Percentiles rank a stretch among this genome's conserved stretches.
phyloP scores from a whole-genome alignment of 768 basidiomycete species.

The Russula ochroleuca region DNA sequence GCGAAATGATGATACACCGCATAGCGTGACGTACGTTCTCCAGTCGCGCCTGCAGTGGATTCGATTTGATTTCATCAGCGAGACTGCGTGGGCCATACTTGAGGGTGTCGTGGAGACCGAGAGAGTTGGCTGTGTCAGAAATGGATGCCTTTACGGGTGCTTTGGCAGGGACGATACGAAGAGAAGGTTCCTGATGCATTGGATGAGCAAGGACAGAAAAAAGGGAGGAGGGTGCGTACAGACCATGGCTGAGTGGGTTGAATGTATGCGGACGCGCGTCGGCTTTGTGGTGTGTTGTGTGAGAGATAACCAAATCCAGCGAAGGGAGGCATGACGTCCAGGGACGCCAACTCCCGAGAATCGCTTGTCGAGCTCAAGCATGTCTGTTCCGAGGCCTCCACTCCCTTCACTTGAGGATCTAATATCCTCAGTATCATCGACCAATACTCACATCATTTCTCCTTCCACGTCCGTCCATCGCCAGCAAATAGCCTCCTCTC shows the following conservation, averaged over 20 bases:
- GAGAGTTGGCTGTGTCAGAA: slow-evolving; percentile 60
- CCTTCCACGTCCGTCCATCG: slow-evolving; percentile 44
- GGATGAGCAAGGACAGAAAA: not conserved
- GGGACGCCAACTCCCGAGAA: slow-evolving; percentile 38
- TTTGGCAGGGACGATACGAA: slow-evolving; percentile 58
- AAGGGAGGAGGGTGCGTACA: not conserved
- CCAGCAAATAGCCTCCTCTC: slow-evolving; percentile 39
- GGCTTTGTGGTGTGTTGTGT: not conserved
- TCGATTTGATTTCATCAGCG: slow-evolving; percentile 65
- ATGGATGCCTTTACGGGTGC: slow-evolving; percentile 58
- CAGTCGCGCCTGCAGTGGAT: slow-evolving; percentile 63
- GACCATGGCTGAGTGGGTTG: slow-evolving; percentile 17
- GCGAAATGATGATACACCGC: slow-evolving; percentile 2
- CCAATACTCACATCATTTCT: slow-evolving; percentile 43
- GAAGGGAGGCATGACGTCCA: not conserved
- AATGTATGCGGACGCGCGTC: slow-evolving; percentile 12
- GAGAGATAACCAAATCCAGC: not conserved
- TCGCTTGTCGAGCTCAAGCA: slow-evolving; percentile 62
- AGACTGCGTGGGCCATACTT: slow-evolving; percentile 80
- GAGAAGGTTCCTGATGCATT: slow-evolving; percentile 44
- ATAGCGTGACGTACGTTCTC: slow-evolving; percentile 55
- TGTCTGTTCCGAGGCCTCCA: slow-evolving; percentile 56
- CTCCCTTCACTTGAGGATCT: slow-evolving; percentile 59
- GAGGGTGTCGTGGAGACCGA: slow-evolving; percentile 87
- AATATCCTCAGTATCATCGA: slow-evolving; percentile 47